Conservation (phyloP, 768 basidiomycete genomes). For the Sarcodon aspratus region DNA sequence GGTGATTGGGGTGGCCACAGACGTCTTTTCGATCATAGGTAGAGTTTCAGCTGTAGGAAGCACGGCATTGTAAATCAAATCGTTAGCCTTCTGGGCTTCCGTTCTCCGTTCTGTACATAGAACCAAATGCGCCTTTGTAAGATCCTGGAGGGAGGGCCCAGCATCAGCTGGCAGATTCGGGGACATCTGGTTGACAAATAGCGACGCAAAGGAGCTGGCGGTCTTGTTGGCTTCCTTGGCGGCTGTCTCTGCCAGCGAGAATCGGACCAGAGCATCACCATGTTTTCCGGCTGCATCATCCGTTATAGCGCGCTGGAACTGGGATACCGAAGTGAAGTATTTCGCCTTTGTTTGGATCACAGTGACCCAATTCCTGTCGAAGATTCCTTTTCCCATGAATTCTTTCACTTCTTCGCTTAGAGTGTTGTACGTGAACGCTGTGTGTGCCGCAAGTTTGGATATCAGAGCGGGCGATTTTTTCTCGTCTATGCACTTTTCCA, state of each 20-base stretch:
- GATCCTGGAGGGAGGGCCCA: conserved; percentile 65
- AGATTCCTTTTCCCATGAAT: conserved; percentile 91
- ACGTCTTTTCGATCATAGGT: conserved; percentile 70
- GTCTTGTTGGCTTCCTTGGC: conserved; percentile 77
- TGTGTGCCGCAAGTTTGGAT: conserved; percentile 75
- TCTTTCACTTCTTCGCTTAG: conserved; percentile 92
- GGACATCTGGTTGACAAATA: conserved; percentile 61
- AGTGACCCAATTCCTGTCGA: conserved; percentile 90
- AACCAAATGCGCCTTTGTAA: conserved; percentile 73
- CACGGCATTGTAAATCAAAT: conserved; percentile 93
- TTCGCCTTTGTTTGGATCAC: conserved; percentile 88
- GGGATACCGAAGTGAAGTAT: conserved; percentile 74
- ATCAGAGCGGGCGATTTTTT: conserved; percentile 76
- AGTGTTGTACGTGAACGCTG: conserved; percentile 68
- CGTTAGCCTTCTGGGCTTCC: conserved; percentile 84
- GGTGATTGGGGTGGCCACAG: conserved; percentile 75
- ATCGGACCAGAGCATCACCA: conserved; percentile 77
- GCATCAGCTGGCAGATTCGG: conserved; percentile 85
- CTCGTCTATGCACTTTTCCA: conserved; percentile 90
- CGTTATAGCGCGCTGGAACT: conserved; percentile 77
- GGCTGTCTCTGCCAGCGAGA: conserved; percentile 60
- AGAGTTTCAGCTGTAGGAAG: conserved; percentile 71
- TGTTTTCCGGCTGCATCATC: conserved; percentile 71
- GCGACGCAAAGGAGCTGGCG: conserved; percentile 54
- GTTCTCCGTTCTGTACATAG: conserved; percentile 64